Evolutionary conservation across 805 yeast species (phyloP), one percentile per base, ranked within the genome.

Genomic region (Candida methanosorbosa): DNA sequence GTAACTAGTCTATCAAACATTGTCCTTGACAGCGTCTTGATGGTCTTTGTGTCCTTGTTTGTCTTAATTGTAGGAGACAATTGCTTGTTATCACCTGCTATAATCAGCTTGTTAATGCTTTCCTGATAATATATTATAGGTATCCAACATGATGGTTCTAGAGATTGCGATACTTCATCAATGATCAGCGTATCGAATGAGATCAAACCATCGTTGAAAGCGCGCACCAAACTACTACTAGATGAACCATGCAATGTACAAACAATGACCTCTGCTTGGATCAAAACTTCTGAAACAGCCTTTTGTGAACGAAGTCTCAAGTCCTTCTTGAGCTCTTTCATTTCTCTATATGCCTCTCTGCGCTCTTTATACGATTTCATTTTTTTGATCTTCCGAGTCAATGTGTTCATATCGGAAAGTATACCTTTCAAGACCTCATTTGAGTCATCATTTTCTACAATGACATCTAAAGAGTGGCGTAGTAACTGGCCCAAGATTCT

Each of bases 141-240:
- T 18, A 90, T 87, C 97, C 97, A 88, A 49, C 97, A 87, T 44
- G 90, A 95, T 1, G 97, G 95, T 49, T 90, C 96, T 36, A 90
- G 59, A 9, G 96, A 71, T 55, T 90, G 98, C 0, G 97, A 86
- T 0, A 90, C 96, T 56, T 90, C 98, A 58, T 90, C 98, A 24
- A 90, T 88, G 11, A 92, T 82, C 22, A 90, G 64, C 0, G 94
- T 76, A 43, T 84, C 85, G 49, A 90, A 85, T 11, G 77, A 50
- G 27, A 56, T 37, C 6, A 21, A 31, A 8, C 49, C 54, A 19
- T 56, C 57, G 22, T 56, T 52, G 4, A 58, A 50, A 28, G 77
- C 58, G 3, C 72, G 64, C n/a, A 71, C 63, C 9, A 87, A 56
- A 32, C 81, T 87, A 45, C 77, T 64, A 0, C 86, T 66, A 9